Conservation (phyloP, 2,329 filamentous ascomycete species). For the Cryphonectria naterciae region DNA sequence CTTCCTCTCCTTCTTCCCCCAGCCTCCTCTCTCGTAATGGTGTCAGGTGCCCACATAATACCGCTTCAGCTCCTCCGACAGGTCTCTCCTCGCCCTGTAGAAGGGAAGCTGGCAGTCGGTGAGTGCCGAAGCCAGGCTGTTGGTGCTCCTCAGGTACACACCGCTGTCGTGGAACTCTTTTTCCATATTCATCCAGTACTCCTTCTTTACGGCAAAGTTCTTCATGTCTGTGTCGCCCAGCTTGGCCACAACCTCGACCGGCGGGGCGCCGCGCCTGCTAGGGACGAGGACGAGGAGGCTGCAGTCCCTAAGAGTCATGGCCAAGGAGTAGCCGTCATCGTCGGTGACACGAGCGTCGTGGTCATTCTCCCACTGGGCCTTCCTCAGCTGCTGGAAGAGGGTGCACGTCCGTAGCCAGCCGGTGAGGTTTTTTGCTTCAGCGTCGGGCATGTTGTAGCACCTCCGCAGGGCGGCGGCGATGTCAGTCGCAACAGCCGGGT, state of each 20-base stretch:
- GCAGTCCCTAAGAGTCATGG: conserved; percentile 83
- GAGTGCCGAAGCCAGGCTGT: conserved; percentile 9
- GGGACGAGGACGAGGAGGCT: conserved; percentile 71
- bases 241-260: conserved; percentile 54
- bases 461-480: conserved; percentile 28
- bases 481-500: conserved; percentile 31
- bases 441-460: conserved; percentile 24
- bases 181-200: conserved; percentile 71
- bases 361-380: conserved; percentile 46
- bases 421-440: conserved; percentile 27
- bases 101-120: conserved; percentile 28
- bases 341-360: conserved; percentile 45
- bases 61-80: conserved; percentile 14
- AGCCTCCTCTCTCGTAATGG: neutral
- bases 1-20: too few species aligned
- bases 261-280: conserved; percentile 31
- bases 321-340: conserved; percentile 61
- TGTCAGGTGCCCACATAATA: conserved; percentile 15
- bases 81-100: conserved; percentile 18
- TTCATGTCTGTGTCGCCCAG: conserved; percentile 82
- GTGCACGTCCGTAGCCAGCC: conserved; percentile 42
- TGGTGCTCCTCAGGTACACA: conserved; percentile 58
- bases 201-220: conserved; percentile 65
- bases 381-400: conserved; percentile 43
- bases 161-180: conserved; percentile 64